These are phyloP conservation scores for Cyberlindnera maclurae DNA, from an alignment of 805 yeast species.

Conservation along the genomic window DNA sequence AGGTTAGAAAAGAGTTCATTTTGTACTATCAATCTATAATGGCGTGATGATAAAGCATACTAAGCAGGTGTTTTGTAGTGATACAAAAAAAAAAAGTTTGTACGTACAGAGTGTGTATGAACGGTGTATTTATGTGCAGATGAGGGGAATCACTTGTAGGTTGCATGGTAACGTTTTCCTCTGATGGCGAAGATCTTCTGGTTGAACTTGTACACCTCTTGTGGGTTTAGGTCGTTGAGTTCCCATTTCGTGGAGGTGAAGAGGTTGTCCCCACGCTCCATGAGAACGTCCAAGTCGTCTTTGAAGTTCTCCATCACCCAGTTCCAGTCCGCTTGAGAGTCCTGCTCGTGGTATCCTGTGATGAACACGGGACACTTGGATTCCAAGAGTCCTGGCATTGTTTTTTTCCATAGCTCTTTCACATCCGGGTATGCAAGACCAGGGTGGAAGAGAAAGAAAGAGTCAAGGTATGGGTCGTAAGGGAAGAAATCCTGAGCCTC, in stretches of 20 bases:
- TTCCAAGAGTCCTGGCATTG: constrained; percentile 81
- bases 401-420: constrained; percentile 73
- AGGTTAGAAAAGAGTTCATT: constrained; percentile 68
- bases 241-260: constrained; percentile 93
- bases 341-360: constrained; percentile 81
- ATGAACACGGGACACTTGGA: constrained; percentile 89
- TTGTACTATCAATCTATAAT: constrained; percentile 57
- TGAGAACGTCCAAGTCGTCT: constrained; percentile 73
- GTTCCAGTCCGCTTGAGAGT: constrained; percentile 58
- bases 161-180: constrained; percentile 94
- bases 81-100: background rate
- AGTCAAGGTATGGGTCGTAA: constrained; percentile 92
- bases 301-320: constrained; percentile 62
- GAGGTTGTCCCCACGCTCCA: constrained; percentile 64
- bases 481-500: constrained; percentile 95
- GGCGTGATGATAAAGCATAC: constrained; percentile 19
- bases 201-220: constrained; percentile 89
- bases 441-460: constrained; percentile 92
- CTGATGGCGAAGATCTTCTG: constrained; percentile 86
- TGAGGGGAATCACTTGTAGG: constrained; percentile 25
- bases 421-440: constrained; percentile 82
- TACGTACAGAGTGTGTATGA: background rate
- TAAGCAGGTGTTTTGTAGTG: background rate
- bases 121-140: background rate
- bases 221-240: constrained; percentile 84